Conservation (phyloP, 1,139 yeast species). For the Yamadazyma dushanensis region DNA sequence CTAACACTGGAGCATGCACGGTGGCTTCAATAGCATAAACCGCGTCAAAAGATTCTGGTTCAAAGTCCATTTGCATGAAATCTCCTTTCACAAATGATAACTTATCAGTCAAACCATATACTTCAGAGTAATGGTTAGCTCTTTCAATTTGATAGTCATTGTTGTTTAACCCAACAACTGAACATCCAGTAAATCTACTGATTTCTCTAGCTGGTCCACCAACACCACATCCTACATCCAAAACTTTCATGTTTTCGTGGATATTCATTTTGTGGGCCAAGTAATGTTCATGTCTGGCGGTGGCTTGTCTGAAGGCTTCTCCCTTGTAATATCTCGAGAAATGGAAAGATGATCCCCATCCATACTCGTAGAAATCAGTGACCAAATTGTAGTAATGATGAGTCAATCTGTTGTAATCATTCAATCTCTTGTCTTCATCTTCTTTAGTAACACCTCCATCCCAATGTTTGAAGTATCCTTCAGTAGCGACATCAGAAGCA, state of each 20-base stretch:
- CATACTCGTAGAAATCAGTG: conserved; percentile 96
- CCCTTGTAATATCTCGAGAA: conserved; percentile 92
- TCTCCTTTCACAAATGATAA: conserved; percentile 93
- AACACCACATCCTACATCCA: conserved; percentile 99
- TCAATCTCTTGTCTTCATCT: conserved; percentile 74
- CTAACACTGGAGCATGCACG: conserved; percentile 94
- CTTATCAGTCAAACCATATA: conserved; percentile 65
- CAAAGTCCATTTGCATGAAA: conserved; percentile 98
- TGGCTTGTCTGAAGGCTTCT: conserved; percentile 91
- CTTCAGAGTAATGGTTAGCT: conserved; percentile 79
- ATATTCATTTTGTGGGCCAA: conserved; percentile 86
- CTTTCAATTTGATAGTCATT: conserved; percentile 96
- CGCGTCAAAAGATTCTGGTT: conserved; percentile 86
- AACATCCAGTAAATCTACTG: conserved; percentile 84
- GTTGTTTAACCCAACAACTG: conserved; percentile 89
- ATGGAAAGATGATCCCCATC: conserved; percentile 99
- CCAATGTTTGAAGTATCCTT: conserved; percentile 96
- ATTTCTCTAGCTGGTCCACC: conserved; percentile 99
- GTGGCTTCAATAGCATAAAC: conserved; percentile 99
- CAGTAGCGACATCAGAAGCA: conserved; percentile 82
- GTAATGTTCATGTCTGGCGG: conserved; percentile 97
- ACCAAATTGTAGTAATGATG: conserved; percentile 96
- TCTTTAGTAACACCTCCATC: conserved; percentile 80
- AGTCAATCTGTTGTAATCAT: conserved; percentile 86
- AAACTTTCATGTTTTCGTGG: conserved; percentile 76